Base-by-base conservation (phyloP, 768 basidiomycete species). In the Dacryopinax primogenitus region DNA sequence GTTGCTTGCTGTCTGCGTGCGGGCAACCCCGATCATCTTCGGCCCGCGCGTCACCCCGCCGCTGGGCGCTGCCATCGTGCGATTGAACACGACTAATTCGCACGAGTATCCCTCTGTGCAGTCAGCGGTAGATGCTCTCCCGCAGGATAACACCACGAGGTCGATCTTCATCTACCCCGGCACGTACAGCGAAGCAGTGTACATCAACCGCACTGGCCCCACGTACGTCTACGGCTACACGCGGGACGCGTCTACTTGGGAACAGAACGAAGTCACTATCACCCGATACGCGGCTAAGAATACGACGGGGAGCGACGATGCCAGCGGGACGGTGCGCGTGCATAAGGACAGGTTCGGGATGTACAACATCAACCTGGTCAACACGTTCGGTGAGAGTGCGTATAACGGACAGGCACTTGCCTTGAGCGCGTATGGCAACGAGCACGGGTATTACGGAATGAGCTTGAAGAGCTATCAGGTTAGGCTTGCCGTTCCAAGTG, bases 151-250 rank as follows among this genome's bases (percentile, higher is more conserved):
- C 58, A 75, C 77, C 15, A 71, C 71, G 1, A 72, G 71, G 12
- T 73, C 75, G 11, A 78, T 82, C 61, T 82, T 82, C 71, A 77
- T 82, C 23, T 82, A 74, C 67, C 79, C 79, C 4, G 80, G 79
- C 6, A 80, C 76, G 2, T 81, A 81, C 65, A 72, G 68, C 33
- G 80, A 77, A 58, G 79, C 79, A 65, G 75, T 81, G 3, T 74
- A 76, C 65, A 79, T 82, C 63, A 78, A 78, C 12, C 78, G 81
- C 44, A 62, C 74, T 0, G 80, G 80, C 1, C 77, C 79, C 7
- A 73, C 51, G 51, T 39, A 68, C 63, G 63, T 68, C 30, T 68
- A 61, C 63, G 67, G 67, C 1, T 66, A 45, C 64, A 68, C 67
- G 13, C 30, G 21, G 32, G 63, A 68, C 33, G 62, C 62, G 15